These are phyloP conservation scores for Xylaria sp. DNA, from an alignment of 2,329 filamentous ascomycete genomes.

Conservation along the genomic window DNA sequence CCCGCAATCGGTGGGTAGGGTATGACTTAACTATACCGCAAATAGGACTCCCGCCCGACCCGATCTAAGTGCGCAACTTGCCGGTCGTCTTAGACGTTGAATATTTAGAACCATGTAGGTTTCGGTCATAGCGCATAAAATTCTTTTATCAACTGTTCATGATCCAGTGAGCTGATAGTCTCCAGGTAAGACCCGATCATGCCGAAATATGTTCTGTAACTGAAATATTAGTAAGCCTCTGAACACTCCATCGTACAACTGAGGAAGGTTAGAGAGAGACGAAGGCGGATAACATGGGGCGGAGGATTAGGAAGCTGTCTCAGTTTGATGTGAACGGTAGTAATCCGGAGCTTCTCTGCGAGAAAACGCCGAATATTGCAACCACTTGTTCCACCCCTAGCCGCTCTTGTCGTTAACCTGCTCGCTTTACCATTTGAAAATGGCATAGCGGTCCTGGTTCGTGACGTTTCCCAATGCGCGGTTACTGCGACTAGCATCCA, in stretches of 20 bases:
- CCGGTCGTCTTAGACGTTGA: neutral
- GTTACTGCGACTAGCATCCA: constrained; percentile 3
- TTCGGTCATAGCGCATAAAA: neutral
- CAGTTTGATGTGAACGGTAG: constrained; percentile 10
- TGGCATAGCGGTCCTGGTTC: neutral
- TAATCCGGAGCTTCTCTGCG: constrained; percentile 33
- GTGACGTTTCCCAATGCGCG: constrained; percentile 3
- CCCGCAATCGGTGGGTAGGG: neutral
- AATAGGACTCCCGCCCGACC: neutral
- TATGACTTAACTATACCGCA: neutral
- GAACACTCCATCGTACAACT: neutral
- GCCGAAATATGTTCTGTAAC: neutral
- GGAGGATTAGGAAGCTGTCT: constrained; percentile 13
- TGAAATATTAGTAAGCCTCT: neutral
- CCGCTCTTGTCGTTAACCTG: constrained; percentile 9
- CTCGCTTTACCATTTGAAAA: constrained; percentile 20
- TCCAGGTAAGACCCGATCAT: neutral
- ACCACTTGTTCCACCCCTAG: constrained; percentile 17
- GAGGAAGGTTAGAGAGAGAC: constrained; percentile 5
- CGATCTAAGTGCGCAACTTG: neutral
- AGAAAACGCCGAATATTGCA: constrained; percentile 35
- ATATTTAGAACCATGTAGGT: neutral
- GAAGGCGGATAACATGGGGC: neutral
- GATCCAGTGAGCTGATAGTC: neutral
- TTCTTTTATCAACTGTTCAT: neutral